Evolutionary conservation across 2,329 filamentous ascomycete genomes (phyloP).

Genomic region (Fusarium chaquense): DNA sequence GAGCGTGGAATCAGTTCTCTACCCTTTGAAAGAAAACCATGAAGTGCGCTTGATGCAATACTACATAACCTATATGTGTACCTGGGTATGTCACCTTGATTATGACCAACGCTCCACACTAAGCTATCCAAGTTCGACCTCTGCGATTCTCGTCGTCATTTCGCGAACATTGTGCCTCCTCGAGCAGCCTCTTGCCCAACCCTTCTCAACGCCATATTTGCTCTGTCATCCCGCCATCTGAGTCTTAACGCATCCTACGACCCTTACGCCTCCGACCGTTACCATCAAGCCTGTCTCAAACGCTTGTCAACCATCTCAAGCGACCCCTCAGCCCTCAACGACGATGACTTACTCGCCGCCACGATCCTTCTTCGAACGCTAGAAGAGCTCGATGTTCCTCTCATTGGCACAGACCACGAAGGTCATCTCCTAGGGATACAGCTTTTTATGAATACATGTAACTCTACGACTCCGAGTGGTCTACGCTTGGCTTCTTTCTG

Average conservation of each 20-base stretch:
- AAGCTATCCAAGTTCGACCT: constrained; percentile 54
- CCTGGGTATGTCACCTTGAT: constrained; percentile 37
- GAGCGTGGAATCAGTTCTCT: constrained; percentile 19
- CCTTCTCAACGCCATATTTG: constrained; percentile 68
- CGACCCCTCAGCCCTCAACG: constrained; percentile 53
- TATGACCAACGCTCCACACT: too few species aligned
- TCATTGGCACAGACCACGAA: constrained; percentile 59
- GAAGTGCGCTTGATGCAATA: constrained; percentile 47
- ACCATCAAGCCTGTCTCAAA: constrained; percentile 66
- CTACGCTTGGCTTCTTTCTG: constrained; percentile 67
- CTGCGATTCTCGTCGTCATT: constrained; percentile 59
- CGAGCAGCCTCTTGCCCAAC: constrained; percentile 63
- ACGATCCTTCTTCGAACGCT: constrained; percentile 68
- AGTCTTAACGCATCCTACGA: constrained; percentile 59
- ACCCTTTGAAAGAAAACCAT: constrained; percentile 39
- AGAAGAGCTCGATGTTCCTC: constrained; percentile 63
- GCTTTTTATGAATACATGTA: constrained; percentile 59
- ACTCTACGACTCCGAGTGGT: constrained; percentile 47
- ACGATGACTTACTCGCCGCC: constrained; percentile 67
- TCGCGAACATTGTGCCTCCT: constrained; percentile 66
- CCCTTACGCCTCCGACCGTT: constrained; percentile 61
- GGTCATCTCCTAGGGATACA: constrained; percentile 61
- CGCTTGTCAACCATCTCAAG: constrained; percentile 62
- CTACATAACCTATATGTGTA: constrained; percentile 48
- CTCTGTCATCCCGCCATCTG: constrained; percentile 66